Conservation (phyloP, 192 early-diverging fungal genomes). For the Coemansia umbellata region DNA sequence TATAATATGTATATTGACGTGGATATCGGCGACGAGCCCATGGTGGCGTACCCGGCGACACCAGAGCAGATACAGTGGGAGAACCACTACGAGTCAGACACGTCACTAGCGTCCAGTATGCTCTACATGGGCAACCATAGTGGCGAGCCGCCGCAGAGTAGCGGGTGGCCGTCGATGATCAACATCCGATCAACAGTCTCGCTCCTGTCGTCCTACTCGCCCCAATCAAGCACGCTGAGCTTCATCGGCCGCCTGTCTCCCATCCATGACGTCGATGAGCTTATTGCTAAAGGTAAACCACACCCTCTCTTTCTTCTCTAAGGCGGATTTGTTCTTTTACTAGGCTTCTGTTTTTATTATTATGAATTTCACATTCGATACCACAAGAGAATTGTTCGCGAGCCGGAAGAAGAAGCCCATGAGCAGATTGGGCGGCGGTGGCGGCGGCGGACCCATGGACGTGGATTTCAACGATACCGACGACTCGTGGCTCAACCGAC, state of each 20-base stretch:
- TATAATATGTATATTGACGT: too few species aligned
- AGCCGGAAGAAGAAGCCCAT: constrained; percentile 1
- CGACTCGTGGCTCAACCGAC: constrained; percentile 34
- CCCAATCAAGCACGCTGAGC: background rate
- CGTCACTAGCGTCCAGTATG: constrained; percentile 24
- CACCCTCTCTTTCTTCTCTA: background rate
- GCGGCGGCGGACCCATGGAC: constrained; percentile 38
- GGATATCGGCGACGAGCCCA: too few species aligned
- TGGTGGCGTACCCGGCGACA: too few species aligned
- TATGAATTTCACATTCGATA: constrained; percentile 39
- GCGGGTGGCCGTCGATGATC: constrained; percentile 40
- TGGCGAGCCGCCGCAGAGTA: constrained; percentile 12
- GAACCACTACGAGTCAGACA: constrained; percentile 2
- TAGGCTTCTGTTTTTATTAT: background rate
- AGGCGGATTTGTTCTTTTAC: background rate
- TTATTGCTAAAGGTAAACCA: constrained; percentile 5
- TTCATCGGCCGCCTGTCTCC: background rate
- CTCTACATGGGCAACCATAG: background rate
- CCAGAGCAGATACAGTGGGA: background rate
- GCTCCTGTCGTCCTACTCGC: constrained; percentile 34
- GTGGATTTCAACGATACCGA: constrained; percentile 35
- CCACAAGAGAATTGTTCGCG: constrained; percentile 16
- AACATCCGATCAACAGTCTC: constrained; percentile 24
- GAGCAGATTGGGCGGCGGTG: constrained; percentile 16
- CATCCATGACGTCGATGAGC: constrained; percentile 28